A percentile compares a stretch with the other conserved stretches of the same genome.
phyloP scores from a whole-genome alignment of 208 protist genomes.

The Leishmania arabica region DNA sequence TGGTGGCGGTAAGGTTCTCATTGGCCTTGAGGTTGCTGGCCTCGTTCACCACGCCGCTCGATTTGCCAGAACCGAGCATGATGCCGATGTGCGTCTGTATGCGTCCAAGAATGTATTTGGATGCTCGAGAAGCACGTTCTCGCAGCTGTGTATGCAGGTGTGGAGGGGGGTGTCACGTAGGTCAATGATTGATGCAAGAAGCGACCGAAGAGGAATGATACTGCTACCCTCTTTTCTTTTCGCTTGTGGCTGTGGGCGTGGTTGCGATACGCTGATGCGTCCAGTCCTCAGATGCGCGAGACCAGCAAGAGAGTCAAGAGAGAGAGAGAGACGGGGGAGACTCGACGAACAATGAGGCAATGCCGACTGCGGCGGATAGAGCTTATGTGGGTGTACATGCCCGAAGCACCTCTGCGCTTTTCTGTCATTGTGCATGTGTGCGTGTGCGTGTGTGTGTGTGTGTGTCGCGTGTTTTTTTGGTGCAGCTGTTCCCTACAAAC shows the following conservation, averaged over 20 bases:
- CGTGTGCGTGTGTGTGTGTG: slow-evolving; percentile 4
- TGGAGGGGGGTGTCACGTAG: not conserved
- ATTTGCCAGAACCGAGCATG: slow-evolving; percentile 90
- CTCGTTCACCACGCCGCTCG: slow-evolving; percentile 88
- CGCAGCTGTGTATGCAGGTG: not conserved
- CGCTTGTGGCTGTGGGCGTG: not conserved
- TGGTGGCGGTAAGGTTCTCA: slow-evolving; percentile 81
- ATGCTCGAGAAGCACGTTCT: not conserved
- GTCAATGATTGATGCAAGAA: not conserved
- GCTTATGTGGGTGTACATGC: not conserved
- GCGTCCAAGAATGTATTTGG: not conserved
- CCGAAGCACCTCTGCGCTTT: not conserved
- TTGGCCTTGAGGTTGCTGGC: slow-evolving; percentile 91
- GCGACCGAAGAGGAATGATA: not conserved
- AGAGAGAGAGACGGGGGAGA: not conserved
- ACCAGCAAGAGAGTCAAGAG: not conserved
- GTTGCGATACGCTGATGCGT: not conserved
- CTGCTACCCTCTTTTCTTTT: not conserved
- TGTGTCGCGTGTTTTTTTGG: not conserved
- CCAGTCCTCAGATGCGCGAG: not conserved
- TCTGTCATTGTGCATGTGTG: slow-evolving; percentile 4
- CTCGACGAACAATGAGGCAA: not conserved
- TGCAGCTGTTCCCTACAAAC: not conserved
- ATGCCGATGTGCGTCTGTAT: slow-evolving; percentile 13
- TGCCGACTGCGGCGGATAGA: not conserved